Conservation (phyloP, 192 early-diverging fungal species). For the Backusella tuberculispora region DNA sequence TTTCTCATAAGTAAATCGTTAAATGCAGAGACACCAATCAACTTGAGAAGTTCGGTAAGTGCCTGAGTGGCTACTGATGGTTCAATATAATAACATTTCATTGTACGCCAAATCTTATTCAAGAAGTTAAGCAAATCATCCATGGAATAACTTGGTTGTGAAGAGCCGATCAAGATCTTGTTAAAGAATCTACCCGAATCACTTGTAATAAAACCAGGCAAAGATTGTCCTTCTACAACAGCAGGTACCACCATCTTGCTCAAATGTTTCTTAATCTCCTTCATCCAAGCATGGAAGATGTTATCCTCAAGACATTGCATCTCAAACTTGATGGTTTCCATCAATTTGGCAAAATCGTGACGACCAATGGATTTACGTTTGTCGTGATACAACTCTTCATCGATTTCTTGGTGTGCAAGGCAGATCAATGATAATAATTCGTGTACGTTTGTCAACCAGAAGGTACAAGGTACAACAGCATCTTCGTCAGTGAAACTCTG, state of each 20-base stretch:
- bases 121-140: slow-evolving; percentile 94
- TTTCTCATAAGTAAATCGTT: slow-evolving; percentile 98
- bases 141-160: slow-evolving; percentile 85
- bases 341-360: slow-evolving; percentile 75
- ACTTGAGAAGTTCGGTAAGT: slow-evolving; percentile 91
- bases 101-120: slow-evolving; percentile 90
- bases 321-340: slow-evolving; percentile 88
- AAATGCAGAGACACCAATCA: slow-evolving; percentile 95
- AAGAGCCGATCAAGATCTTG: slow-evolving; percentile 80
- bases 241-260: slow-evolving; percentile 95
- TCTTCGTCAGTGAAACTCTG: slow-evolving; percentile 82
- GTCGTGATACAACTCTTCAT: slow-evolving; percentile 69
- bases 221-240: slow-evolving; percentile 93
- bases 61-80: slow-evolving; percentile 91
- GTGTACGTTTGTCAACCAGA: slow-evolving; percentile 97
- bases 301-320: slow-evolving; percentile 90
- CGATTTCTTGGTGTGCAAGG: slow-evolving; percentile 71
- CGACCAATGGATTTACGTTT: slow-evolving; percentile 60
- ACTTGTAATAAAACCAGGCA: slow-evolving; percentile 93
- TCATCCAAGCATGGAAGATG: slow-evolving; percentile 99
- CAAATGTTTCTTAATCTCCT: slow-evolving; percentile 94
- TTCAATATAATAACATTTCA: slow-evolving; percentile 98
- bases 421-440: slow-evolving; percentile 92
- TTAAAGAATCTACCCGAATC: slow-evolving; percentile 90
- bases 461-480: slow-evolving; percentile 78